Evolutionary conservation across 768 basidiomycete genomes (phyloP).

Genomic region (Chiua virens): DNA sequence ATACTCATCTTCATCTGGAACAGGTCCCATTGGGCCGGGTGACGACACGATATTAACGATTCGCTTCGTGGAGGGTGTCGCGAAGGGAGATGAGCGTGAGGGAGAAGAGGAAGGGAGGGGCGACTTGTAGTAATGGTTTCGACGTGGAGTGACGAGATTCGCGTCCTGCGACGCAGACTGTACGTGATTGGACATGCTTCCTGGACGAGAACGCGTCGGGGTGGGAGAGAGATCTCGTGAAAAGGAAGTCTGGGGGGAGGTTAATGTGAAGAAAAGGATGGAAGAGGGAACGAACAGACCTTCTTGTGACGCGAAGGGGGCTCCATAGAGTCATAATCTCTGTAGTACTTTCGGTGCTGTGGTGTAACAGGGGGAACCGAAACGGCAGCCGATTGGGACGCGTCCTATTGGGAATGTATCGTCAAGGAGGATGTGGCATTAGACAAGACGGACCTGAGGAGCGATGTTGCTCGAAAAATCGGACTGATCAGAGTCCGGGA

Average conservation of each 20-base stretch:
- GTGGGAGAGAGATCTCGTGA: slow-evolving; percentile 48
- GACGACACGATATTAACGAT: slow-evolving; percentile 80
- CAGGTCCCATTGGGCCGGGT: slow-evolving; percentile 71
- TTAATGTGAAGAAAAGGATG: not conserved
- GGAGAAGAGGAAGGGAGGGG: slow-evolving; percentile 65
- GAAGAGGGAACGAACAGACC: slow-evolving; percentile 9
- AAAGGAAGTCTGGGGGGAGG: slow-evolving; percentile 16
- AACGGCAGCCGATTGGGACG: slow-evolving; percentile 28
- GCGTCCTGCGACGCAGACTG: slow-evolving; percentile 34
- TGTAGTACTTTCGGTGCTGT: slow-evolving; percentile 61
- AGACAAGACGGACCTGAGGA: slow-evolving; percentile 40
- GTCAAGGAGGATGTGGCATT: slow-evolving; percentile 17
- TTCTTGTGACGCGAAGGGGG: slow-evolving; percentile 33
- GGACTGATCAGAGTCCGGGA: slow-evolving; percentile 30
- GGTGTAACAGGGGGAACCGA: slow-evolving; percentile 50
- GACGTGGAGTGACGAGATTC: slow-evolving; percentile 53
- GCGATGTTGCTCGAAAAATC: slow-evolving; percentile 29
- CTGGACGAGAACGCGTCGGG: slow-evolving; percentile 36
- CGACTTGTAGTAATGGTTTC: slow-evolving; percentile 41
- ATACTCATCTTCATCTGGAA: slow-evolving; percentile 63
- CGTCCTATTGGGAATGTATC: slow-evolving; percentile 22
- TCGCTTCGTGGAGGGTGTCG: slow-evolving; percentile 56
- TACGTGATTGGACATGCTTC: slow-evolving; percentile 30
- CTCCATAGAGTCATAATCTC: slow-evolving; percentile 37
- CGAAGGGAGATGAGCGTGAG: slow-evolving; percentile 56